phyloP scores from a whole-genome alignment of 768 basidiomycete genomes.

The Thelephora ganbajun region DNA sequence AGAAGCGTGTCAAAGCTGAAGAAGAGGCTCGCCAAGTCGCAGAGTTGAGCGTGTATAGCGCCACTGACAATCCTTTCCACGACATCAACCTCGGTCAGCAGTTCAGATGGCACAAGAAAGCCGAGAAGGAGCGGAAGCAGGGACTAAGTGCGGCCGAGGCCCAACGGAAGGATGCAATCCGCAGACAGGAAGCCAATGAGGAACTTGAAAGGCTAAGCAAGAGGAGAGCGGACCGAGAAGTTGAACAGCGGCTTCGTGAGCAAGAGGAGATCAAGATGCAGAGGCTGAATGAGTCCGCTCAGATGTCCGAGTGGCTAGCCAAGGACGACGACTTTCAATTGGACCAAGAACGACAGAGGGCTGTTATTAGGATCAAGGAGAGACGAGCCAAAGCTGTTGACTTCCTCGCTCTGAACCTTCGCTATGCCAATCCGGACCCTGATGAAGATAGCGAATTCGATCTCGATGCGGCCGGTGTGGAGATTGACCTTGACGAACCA shows the following conservation, averaged over 20 bases:
- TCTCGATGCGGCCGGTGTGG: slow-evolving; percentile 78
- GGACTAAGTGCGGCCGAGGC: slow-evolving; percentile 73
- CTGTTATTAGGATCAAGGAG: slow-evolving; percentile 89
- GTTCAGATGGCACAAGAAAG: slow-evolving; percentile 98
- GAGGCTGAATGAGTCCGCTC: slow-evolving; percentile 82
- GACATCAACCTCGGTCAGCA: slow-evolving; percentile 93
- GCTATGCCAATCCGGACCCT: slow-evolving; percentile 69
- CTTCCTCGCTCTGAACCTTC: slow-evolving; percentile 89
- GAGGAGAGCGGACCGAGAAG: slow-evolving; percentile 84
- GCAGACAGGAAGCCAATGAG: slow-evolving; percentile 86
- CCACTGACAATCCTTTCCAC: slow-evolving; percentile 95
- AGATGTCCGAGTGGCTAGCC: slow-evolving; percentile 96
- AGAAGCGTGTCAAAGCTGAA: slow-evolving; percentile 67
- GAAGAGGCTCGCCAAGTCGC: slow-evolving; percentile 88
- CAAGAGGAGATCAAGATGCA: slow-evolving; percentile 88
- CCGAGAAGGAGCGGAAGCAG: slow-evolving; percentile 85
- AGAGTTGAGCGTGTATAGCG: slow-evolving; percentile 92
- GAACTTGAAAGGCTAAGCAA: slow-evolving; percentile 87
- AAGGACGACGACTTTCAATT: slow-evolving; percentile 97
- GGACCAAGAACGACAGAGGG: slow-evolving; percentile 82
- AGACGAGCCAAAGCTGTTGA: slow-evolving; percentile 98
- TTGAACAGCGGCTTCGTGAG: slow-evolving; percentile 75
- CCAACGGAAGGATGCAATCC: slow-evolving; percentile 61
- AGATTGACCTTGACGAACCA: slow-evolving; percentile 97
- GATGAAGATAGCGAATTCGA: slow-evolving; percentile 46